Conservation (phyloP, 129 eudicot species). For the Helichrysum umbraculigerum region DNA sequence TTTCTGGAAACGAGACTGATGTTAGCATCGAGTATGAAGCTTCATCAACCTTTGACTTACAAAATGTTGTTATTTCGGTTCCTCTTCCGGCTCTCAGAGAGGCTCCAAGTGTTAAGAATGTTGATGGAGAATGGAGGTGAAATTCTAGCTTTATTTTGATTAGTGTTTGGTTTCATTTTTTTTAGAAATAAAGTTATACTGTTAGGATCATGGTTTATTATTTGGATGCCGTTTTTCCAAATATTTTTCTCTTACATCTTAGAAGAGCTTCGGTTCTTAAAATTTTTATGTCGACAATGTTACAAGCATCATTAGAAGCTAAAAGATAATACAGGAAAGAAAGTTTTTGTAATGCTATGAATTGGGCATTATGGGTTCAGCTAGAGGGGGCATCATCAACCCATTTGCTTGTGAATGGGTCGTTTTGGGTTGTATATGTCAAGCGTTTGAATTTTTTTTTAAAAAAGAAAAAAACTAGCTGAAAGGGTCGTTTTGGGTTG, state of each 20-base stretch:
- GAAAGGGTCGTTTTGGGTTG: not conserved
- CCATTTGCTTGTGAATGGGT: not conserved
- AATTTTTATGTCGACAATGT: no score
- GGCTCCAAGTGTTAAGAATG: conserved; percentile 78
- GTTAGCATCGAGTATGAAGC: conserved; percentile 88
- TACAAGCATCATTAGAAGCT: no score
- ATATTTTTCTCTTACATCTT: not conserved
- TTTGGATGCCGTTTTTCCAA: no score
- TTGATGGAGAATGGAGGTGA: conserved; percentile 98
- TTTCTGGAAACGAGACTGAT: conserved; percentile 87
- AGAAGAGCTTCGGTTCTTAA: no score
- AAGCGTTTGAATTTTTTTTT: no score
- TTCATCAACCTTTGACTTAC: conserved; percentile 74
- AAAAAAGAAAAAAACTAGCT: not conserved
- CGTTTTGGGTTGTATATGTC: not conserved
- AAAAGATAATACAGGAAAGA: not conserved
- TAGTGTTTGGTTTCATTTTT: conserved; percentile 29
- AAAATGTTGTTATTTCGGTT: conserved; percentile 80
- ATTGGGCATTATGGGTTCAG: not conserved
- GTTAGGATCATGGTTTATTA: not conserved
- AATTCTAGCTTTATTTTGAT: conserved; percentile 27
- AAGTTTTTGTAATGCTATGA: not conserved
- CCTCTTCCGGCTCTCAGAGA: conserved; percentile 88
- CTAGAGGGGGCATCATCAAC: not conserved
- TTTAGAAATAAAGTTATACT: not conserved